Evolutionary conservation across 345 rosid genomes (phyloP).

Genomic region (Sonneratia caseolaris): DNA sequence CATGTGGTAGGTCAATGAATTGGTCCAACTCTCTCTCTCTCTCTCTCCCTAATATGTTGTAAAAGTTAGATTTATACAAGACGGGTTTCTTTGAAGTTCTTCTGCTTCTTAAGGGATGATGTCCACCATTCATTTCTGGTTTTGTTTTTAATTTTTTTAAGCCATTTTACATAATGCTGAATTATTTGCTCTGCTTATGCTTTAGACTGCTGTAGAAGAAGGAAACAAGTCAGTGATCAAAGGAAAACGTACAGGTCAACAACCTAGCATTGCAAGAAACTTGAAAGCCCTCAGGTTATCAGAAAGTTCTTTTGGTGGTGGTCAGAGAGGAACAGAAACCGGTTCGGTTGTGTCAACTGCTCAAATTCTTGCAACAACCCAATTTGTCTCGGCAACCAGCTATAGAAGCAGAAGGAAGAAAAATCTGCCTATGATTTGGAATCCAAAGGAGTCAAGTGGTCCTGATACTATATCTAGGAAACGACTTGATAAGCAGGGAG

Average conservation of each 20-base stretch:
- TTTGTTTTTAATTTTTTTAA: background rate
- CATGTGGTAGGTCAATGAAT: background rate
- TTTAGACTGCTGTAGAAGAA: slow-evolving; percentile 41
- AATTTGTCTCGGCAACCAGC: slow-evolving; percentile 27
- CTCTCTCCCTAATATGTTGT: background rate
- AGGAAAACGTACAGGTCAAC: slow-evolving; percentile 36
- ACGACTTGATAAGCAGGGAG: slow-evolving; percentile 21
- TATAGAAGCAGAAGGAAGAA: slow-evolving; percentile 60
- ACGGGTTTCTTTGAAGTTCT: background rate
- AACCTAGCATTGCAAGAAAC: slow-evolving; percentile 39
- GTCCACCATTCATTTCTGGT: too few relatives aligned
- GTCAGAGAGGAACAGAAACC: slow-evolving; percentile 28
- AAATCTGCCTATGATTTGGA: slow-evolving; percentile 34
- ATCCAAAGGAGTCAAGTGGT: slow-evolving; percentile 26
- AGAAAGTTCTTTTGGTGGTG: slow-evolving; percentile 31
- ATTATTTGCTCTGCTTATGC: slow-evolving; percentile 7
- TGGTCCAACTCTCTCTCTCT: background rate
- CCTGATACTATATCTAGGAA: slow-evolving; percentile 30
- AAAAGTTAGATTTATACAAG: background rate
- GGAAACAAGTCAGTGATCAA: slow-evolving; percentile 20
- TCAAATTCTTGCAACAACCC: slow-evolving; percentile 31
- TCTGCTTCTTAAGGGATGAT: background rate
- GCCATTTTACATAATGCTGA: background rate
- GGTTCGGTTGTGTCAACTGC: slow-evolving; percentile 26
- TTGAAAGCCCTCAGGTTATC: slow-evolving; percentile 26